Conservation (phyloP, 2,329 filamentous ascomycete species). For the Cladosporium colombiae region DNA sequence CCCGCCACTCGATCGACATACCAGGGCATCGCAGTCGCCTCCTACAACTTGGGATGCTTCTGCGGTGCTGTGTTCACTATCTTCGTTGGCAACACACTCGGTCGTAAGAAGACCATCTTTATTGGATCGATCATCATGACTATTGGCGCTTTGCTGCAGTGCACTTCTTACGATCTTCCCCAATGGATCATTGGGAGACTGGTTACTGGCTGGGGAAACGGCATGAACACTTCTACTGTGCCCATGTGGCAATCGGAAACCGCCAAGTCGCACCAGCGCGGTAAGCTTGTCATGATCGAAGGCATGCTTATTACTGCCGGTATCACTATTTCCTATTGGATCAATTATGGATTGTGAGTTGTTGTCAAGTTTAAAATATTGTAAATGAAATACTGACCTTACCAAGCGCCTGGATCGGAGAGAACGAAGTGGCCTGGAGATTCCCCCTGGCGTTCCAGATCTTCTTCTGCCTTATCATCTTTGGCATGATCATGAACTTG, state of each 20-base stretch:
- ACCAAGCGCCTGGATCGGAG: slow-evolving; percentile 15
- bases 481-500: slow-evolving; percentile 49
- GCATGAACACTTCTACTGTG: slow-evolving; percentile 53
- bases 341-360: slow-evolving; percentile 50
- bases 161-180: slow-evolving; percentile 46
- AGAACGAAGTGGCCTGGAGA: slow-evolving; percentile 17
- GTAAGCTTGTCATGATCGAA: slow-evolving; percentile 54
- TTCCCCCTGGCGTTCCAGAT: slow-evolving; percentile 36
- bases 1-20: slow-evolving; percentile 12
- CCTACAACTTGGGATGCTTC: slow-evolving; percentile 46
- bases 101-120: slow-evolving; percentile 53
- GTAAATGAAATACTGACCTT: background rate
- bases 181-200: slow-evolving; percentile 53
- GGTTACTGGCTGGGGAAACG: slow-evolving; percentile 52
- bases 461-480: slow-evolving; percentile 48
- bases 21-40: slow-evolving; percentile 22
- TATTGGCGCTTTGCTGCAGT: slow-evolving; percentile 50
- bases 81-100: slow-evolving; percentile 51
- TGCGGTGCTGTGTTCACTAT: slow-evolving; percentile 49
- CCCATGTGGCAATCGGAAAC: slow-evolving; percentile 53
- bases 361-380: too few relatives aligned
- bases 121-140: slow-evolving; percentile 50
- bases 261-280: slow-evolving; percentile 51
- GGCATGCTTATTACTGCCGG: slow-evolving; percentile 53
- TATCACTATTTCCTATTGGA: slow-evolving; percentile 52